Percentiles rank a stretch among this genome's conserved stretches.
These are phyloP conservation scores for Fusarium napiforme DNA, from an alignment of 2,329 filamentous ascomycete genomes.

Conservation along the genomic window DNA sequence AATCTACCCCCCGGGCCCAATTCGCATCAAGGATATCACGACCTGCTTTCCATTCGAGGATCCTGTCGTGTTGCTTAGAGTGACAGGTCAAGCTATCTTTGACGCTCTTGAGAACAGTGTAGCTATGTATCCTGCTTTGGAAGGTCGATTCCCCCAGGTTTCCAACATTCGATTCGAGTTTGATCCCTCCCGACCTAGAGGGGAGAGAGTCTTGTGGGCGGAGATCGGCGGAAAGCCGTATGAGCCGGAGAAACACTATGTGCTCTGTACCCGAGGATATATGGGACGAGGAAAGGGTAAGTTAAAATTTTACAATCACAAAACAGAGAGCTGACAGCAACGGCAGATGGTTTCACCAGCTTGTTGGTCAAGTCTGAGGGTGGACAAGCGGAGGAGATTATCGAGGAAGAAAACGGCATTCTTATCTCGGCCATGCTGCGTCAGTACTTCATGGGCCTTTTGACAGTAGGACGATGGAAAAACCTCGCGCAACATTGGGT, in stretches of 20 bases:
- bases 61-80: slow-evolving; percentile 80
- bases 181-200: slow-evolving; percentile 69
- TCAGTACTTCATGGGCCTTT: slow-evolving; percentile 90
- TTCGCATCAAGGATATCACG: slow-evolving; percentile 83
- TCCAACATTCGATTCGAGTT: slow-evolving; percentile 83
- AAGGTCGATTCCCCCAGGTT: slow-evolving; percentile 87
- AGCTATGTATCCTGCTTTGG: slow-evolving; percentile 81
- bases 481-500: slow-evolving; percentile 78
- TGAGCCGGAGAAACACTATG: slow-evolving; percentile 72
- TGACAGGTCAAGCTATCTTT: slow-evolving; percentile 77
- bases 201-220: slow-evolving; percentile 71
- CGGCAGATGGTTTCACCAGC: slow-evolving; percentile 77
- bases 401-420: slow-evolving; percentile 87
- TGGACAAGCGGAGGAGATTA: slow-evolving; percentile 79
- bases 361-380: slow-evolving; percentile 82
- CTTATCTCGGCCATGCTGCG: slow-evolving; percentile 87
- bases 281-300: slow-evolving; percentile 83
- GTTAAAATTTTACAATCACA: neutral
- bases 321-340: slow-evolving; percentile 23
- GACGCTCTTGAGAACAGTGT: slow-evolving; percentile 89
- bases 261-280: slow-evolving; percentile 83
- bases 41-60: slow-evolving; percentile 95
- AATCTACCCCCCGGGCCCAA: slow-evolving; percentile 83
- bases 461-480: slow-evolving; percentile 83
- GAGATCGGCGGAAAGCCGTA: slow-evolving; percentile 70